Conservation (phyloP, 352 stramenopile species). For the Globisporangium carolinianum region DNA sequence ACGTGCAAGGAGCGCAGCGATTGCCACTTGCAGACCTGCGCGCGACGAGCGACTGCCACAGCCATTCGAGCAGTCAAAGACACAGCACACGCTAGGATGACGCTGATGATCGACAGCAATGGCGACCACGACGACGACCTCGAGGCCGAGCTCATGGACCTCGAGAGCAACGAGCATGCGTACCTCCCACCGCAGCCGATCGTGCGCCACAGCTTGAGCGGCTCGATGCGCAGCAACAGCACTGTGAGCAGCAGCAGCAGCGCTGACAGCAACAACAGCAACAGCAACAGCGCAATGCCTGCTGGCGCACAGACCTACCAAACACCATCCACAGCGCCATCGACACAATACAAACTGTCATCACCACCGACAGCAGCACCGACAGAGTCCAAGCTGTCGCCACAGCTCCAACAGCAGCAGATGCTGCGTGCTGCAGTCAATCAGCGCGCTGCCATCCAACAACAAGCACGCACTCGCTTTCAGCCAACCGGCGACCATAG, state of each 20-base stretch:
- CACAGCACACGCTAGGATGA: background rate
- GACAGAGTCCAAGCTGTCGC: background rate
- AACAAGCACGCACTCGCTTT: constrained; percentile 6
- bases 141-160: constrained; percentile 58
- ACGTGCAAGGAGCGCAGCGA: too few species aligned
- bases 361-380: background rate
- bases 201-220: constrained; percentile 13
- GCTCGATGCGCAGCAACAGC: constrained; percentile 6
- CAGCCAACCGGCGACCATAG: background rate
- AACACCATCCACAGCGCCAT: background rate
- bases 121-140: constrained; percentile 25
- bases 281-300: background rate
- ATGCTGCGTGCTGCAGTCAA: constrained; percentile 3
- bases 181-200: constrained; percentile 31
- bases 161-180: constrained; percentile 45
- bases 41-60: too few species aligned
- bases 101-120: background rate
- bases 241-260: background rate
- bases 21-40: too few species aligned
- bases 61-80: background rate
- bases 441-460: background rate
- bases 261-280: background rate
- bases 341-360: background rate
- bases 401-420: background rate
- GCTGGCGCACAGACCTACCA: background rate